These are phyloP conservation scores for Boletus pseudopeckii DNA, from an alignment of 768 basidiomycete genomes.

Conservation along the genomic window DNA sequence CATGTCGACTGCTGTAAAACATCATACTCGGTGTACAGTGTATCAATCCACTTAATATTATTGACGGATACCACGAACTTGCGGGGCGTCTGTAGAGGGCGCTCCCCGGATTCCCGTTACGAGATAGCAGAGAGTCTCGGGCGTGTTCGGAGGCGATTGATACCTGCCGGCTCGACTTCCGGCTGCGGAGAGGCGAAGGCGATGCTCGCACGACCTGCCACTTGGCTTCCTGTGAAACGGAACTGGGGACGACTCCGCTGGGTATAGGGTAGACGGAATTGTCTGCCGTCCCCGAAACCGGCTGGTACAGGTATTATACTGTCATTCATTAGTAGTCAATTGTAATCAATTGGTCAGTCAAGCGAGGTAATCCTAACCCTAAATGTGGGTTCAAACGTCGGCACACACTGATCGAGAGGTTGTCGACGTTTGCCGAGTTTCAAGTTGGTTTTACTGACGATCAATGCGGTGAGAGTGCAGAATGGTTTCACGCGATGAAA, in stretches of 20 bases:
- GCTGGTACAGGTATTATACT: too few relatives aligned
- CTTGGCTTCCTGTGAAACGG: constrained; percentile 37
- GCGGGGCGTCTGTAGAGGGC: neutral
- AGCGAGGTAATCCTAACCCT: too few relatives aligned
- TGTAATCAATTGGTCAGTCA: too few relatives aligned
- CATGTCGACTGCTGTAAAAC: constrained; percentile 19
- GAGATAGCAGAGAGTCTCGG: neutral
- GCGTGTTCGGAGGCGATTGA: constrained; percentile 5
- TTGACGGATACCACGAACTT: constrained; percentile 11
- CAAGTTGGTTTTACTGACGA: too few relatives aligned
- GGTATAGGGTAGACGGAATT: constrained; percentile 8
- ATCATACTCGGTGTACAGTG: constrained; percentile 21
- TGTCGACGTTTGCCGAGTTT: too few relatives aligned
- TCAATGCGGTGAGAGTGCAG: too few relatives aligned
- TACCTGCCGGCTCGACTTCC: constrained; percentile 5
- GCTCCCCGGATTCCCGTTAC: neutral
- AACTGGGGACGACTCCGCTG: constrained; percentile 26
- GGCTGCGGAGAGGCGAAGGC: constrained; percentile 9
- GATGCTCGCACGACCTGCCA: neutral
- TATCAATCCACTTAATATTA: constrained; percentile 25
- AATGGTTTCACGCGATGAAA: constrained; percentile 9
- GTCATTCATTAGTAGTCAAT: too few relatives aligned
- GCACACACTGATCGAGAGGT: too few relatives aligned
- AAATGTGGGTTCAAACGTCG: too few relatives aligned
- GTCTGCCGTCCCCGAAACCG: neutral